These are phyloP conservation scores for Benincasa hispida DNA, from an alignment of 306 rosid species.

Conservation along the genomic window DNA sequence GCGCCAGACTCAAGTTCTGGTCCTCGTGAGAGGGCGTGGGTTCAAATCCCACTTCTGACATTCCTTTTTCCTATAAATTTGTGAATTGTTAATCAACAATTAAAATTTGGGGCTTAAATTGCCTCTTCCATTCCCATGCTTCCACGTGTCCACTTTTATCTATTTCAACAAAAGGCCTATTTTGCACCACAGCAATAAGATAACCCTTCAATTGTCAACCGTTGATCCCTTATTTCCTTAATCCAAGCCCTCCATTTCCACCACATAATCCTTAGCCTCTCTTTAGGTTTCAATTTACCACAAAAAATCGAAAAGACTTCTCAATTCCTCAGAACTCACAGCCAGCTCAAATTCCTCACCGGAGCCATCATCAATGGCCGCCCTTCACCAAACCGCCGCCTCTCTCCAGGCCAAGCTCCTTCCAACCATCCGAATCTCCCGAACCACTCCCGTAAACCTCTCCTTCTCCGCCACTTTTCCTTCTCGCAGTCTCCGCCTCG, in stretches of 20 bases:
- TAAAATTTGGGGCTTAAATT: background rate
- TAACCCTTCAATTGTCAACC: background rate
- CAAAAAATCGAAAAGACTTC: background rate
- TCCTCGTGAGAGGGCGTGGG: no score
- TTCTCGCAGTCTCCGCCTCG: slow-evolving; percentile 19
- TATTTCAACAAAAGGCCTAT: background rate
- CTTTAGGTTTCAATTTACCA: slow-evolving; percentile 3
- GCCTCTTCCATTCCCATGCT: background rate
- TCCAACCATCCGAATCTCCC: slow-evolving; percentile 14
- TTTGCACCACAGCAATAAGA: background rate
- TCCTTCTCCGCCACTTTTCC: slow-evolving; percentile 38
- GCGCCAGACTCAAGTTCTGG: no score
- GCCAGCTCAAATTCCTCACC: background rate
- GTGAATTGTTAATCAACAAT: no score
- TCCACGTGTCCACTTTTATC: slow-evolving; percentile 5
- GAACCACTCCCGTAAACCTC: slow-evolving; percentile 25
- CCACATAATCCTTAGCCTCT: background rate
- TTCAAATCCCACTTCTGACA: no score
- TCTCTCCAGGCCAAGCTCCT: slow-evolving; percentile 47
- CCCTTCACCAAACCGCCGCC: slow-evolving; percentile 48
- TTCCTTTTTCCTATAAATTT: background rate
- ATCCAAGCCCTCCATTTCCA: slow-evolving; percentile 1
- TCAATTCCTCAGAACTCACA: background rate
- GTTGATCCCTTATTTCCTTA: background rate
- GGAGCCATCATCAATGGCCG: slow-evolving; percentile 39